These are phyloP conservation scores for Solanum sitiens DNA, from an alignment of 257 asterid species.

Conservation along the genomic window DNA sequence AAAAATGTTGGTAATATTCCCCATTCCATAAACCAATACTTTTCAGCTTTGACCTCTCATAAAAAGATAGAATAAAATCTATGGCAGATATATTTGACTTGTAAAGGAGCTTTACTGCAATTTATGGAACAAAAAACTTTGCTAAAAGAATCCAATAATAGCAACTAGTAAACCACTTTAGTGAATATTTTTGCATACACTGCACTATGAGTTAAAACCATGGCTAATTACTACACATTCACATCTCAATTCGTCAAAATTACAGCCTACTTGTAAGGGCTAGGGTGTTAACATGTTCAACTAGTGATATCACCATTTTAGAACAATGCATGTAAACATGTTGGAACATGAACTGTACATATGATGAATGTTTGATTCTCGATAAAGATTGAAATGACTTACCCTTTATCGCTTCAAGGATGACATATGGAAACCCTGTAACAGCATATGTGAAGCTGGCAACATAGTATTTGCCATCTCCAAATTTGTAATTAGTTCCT, in stretches of 20 bases:
- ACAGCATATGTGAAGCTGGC: slow-evolving; percentile 51
- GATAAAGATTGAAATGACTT: neutral
- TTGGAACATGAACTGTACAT: neutral
- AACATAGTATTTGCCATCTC: slow-evolving; percentile 38
- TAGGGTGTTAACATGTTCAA: neutral
- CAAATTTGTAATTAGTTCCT: slow-evolving; percentile 35
- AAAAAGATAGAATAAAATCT: slow-evolving; percentile 1
- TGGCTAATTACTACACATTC: neutral
- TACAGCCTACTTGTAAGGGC: neutral
- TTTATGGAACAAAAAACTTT: neutral
- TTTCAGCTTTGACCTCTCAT: slow-evolving; percentile 8
- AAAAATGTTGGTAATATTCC: neutral
- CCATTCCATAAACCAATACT: neutral
- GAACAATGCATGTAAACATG: neutral
- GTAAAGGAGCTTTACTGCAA: neutral
- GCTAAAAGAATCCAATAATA: neutral
- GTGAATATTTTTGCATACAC: neutral
- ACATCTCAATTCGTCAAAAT: neutral
- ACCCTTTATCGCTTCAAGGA: slow-evolving; percentile 43
- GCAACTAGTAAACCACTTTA: neutral
- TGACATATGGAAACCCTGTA: slow-evolving; percentile 59
- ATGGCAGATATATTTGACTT: slow-evolving; percentile 5
- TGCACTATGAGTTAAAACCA: neutral
- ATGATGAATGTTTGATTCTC: neutral
- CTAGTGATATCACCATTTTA: neutral